phyloP scores from a whole-genome alignment of 352 stramenopile genomes.

The Phytophthora meadii region DNA sequence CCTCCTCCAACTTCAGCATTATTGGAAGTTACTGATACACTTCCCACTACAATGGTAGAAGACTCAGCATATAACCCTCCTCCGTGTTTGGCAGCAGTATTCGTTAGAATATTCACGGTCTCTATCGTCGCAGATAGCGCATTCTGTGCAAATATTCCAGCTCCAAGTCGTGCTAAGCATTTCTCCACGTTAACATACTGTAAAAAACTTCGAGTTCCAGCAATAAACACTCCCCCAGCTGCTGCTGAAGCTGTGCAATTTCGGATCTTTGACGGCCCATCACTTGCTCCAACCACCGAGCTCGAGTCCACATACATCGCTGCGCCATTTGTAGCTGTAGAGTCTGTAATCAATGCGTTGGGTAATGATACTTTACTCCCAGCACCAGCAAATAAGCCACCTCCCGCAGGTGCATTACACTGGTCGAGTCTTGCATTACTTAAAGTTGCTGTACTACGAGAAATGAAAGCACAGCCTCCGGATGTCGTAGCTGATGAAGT shows the following conservation, averaged over 20 bases:
- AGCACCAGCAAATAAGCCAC: slow-evolving; percentile 25
- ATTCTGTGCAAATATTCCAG: slow-evolving; percentile 24
- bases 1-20: slow-evolving; percentile 35
- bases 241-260: slow-evolving; percentile 16
- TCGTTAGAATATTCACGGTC: slow-evolving; percentile 23
- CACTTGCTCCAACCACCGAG: slow-evolving; percentile 13
- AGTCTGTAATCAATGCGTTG: slow-evolving; percentile 8
- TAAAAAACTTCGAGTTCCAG: slow-evolving; percentile 32
- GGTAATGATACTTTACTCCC: slow-evolving; percentile 30
- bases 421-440: not conserved
- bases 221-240: slow-evolving; percentile 42
- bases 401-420: slow-evolving; percentile 36
- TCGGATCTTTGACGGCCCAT: slow-evolving; percentile 15
- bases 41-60: slow-evolving; percentile 11
- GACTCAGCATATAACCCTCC: slow-evolving; percentile 30
- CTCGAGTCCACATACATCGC: slow-evolving; percentile 46
- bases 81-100: slow-evolving; percentile 26
- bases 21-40: slow-evolving; percentile 29
- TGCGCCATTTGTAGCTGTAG: slow-evolving; percentile 29
- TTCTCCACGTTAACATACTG: slow-evolving; percentile 29
- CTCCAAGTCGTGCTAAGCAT: slow-evolving; percentile 35
- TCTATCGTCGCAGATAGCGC: slow-evolving; percentile 2
- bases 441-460: slow-evolving; percentile 19
- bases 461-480: slow-evolving; percentile 43
- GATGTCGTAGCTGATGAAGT: slow-evolving; percentile 20